A percentile compares a stretch with the other conserved stretches of the same genome.
These are phyloP conservation scores for Cladorrhinum samala DNA, from an alignment of 495 filamentous ascomycete species.

Conservation along the genomic window DNA sequence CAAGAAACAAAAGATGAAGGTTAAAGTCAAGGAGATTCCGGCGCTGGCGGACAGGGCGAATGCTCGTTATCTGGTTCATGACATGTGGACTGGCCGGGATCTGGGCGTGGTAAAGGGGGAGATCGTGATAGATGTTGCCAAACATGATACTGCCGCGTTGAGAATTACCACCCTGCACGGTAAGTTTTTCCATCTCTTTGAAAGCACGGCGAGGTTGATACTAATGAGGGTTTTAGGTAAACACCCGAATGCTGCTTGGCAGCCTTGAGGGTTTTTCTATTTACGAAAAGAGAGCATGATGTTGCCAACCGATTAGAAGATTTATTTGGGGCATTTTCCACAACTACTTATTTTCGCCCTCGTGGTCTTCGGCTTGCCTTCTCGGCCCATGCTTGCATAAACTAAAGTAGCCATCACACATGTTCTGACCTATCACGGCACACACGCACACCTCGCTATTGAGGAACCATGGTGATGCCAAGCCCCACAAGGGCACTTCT, in stretches of 20 bases:
- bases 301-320: no score
- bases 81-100: constrained; percentile 14
- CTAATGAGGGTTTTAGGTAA: background rate
- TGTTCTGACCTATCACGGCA: no score
- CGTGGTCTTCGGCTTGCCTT: no score
- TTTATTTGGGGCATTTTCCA: no score
- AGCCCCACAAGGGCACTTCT: background rate
- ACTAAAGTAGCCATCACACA: background rate
- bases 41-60: constrained; percentile 23
- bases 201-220: background rate
- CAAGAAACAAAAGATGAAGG: constrained; percentile 30
- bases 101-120: background rate
- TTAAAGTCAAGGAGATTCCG: constrained; percentile 47
- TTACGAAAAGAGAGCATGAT: no score
- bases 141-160: constrained; percentile 14
- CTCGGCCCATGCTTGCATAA: background rate
- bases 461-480: background rate
- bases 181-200: background rate
- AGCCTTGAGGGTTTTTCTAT: no score
- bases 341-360: no score
- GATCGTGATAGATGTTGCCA: background rate
- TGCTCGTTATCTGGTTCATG: constrained; percentile 2
- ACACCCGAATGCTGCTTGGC: background rate
- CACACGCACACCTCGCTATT: no score
- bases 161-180: constrained; percentile 10